Percentiles rank a stretch among this genome's conserved stretches.
Evolutionary conservation across 495 filamentous ascomycete species (phyloP).

Genomic region (Tuber brumale): DNA sequence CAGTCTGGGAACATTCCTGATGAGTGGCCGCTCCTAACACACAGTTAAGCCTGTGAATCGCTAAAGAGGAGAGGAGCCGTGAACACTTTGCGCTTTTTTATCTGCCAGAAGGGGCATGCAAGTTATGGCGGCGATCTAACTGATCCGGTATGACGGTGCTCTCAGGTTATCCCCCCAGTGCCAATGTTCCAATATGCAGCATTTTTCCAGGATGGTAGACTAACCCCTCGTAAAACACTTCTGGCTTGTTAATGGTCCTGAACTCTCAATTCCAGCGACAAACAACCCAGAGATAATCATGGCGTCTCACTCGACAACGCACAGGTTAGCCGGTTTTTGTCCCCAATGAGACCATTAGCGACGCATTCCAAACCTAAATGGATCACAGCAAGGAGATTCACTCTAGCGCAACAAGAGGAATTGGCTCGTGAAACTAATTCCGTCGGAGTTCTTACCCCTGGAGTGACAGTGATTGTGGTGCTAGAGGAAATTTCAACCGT

Average conservation of each 20-base stretch:
- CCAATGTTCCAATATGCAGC: background rate
- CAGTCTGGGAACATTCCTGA: background rate
- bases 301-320: background rate
- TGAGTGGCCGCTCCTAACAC: background rate
- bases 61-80: background rate
- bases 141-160: background rate
- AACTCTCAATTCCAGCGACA: background rate
- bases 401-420: background rate
- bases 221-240: background rate
- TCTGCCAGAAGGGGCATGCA: background rate
- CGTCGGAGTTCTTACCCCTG: background rate
- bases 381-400: background rate
- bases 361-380: background rate
- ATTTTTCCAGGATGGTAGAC: background rate
- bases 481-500: background rate
- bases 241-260: background rate
- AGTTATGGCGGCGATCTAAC: background rate
- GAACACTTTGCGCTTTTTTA: background rate
- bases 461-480: background rate
- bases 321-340: background rate
- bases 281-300: background rate
- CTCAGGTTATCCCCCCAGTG: background rate
- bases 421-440: background rate
- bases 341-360: background rate
- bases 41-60: background rate